Evolutionary conservation across 345 rosid genomes (phyloP).

Genomic region (Aurinia saxatilis): DNA sequence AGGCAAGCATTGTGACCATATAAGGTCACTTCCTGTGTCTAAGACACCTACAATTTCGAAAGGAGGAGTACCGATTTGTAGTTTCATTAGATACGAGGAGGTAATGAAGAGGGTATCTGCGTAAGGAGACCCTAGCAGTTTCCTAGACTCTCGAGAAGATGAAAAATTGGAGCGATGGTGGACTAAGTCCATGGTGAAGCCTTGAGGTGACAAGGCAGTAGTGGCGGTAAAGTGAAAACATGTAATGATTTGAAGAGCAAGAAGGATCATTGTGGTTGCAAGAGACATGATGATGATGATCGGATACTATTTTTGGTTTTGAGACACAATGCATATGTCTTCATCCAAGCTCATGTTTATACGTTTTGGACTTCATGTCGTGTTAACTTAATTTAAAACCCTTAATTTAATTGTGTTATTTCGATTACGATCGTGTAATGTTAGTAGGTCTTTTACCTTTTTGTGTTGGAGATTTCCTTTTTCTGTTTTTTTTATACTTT

Average conservation of each 20-base stretch:
- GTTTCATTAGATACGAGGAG: not conserved
- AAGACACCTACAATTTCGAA: not conserved
- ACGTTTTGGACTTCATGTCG: too few species aligned
- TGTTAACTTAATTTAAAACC: too few species aligned
- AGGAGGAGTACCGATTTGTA: constrained; percentile 3
- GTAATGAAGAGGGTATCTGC: not conserved
- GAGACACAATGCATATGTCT: not conserved
- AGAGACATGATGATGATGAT: not conserved
- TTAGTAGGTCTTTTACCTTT: too few species aligned
- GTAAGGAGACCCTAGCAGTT: not conserved
- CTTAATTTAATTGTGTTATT: too few species aligned
- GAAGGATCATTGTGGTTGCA: not conserved
- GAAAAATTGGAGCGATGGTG: not conserved
- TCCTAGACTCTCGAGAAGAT: not conserved
- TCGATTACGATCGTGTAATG: too few species aligned
- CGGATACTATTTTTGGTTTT: not conserved
- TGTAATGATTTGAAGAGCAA: not conserved
- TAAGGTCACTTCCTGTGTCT: constrained; percentile 2
- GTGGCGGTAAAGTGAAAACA: not conserved
- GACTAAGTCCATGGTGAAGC: constrained; percentile 19
- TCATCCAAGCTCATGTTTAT: too few species aligned
- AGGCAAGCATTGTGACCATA: constrained; percentile 22
- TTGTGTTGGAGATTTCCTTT: not conserved
- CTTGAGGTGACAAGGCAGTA: not conserved
- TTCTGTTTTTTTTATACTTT: not conserved